A percentile compares a stretch with the other conserved stretches of the same genome.
These are phyloP conservation scores for Melampsora americana DNA, from an alignment of 1,284 basidiomycete species.

Conservation along the genomic window DNA sequence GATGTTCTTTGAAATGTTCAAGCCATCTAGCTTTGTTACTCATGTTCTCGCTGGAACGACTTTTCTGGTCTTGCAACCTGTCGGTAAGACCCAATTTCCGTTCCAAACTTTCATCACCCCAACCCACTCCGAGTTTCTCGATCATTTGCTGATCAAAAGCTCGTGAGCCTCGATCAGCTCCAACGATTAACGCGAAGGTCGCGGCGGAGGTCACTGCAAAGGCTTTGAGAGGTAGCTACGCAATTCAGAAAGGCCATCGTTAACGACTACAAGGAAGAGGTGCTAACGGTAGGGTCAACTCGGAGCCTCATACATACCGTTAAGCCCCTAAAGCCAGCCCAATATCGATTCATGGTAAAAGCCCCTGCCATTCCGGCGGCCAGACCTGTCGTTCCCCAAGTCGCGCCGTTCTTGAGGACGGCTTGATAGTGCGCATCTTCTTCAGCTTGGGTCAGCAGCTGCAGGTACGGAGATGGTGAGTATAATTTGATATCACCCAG, in stretches of 20 bases:
- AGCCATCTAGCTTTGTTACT: constrained; percentile 23
- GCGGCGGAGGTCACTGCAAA: constrained; percentile 29
- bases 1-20: constrained; percentile 26
- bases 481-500: too few relatives aligned
- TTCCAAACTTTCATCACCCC: constrained; percentile 19
- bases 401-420: constrained; percentile 31
- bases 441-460: constrained; percentile 7
- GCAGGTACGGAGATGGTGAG: too few relatives aligned
- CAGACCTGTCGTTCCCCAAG: constrained; percentile 25
- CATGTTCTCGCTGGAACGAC: background rate
- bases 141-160: constrained; percentile 10
- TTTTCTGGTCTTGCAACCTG: background rate
- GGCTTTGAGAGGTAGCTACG: constrained; percentile 31
- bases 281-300: background rate
- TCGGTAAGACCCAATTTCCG: background rate
- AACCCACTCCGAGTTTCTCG: constrained; percentile 9
- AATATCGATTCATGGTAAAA: constrained; percentile 25
- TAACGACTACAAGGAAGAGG: background rate
- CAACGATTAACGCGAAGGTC: constrained; percentile 27
- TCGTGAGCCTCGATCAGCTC: constrained; percentile 32
- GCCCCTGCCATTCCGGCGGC: background rate
- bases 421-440: constrained; percentile 25
- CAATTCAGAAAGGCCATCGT: background rate
- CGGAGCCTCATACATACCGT: constrained; percentile 8
- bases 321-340: constrained; percentile 26